A percentile compares a stretch with the other conserved stretches of the same genome.
phyloP scores from a whole-genome alignment of 148 eudicot species.

The Silene uniflora region DNA sequence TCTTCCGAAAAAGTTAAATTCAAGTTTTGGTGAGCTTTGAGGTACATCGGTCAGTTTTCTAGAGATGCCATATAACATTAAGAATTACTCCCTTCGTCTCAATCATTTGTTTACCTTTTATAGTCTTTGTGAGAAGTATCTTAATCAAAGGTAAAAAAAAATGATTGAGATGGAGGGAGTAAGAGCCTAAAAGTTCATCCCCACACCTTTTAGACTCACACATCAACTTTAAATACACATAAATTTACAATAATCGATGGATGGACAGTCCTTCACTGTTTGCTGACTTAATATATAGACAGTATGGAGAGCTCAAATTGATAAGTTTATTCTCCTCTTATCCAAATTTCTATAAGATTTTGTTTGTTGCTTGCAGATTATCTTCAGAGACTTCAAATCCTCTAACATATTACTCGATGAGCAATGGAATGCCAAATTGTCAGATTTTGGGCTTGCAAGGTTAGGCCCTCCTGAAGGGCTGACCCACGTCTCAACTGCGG shows the following conservation, averaged over 20 bases:
- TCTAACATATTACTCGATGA: slow-evolving; percentile 85
- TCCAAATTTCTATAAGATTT: neutral
- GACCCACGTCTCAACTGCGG: slow-evolving; percentile 91
- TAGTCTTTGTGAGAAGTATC: no score
- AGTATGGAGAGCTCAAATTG: neutral
- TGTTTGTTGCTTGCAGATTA: slow-evolving; percentile 45
- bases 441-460: slow-evolving; percentile 90
- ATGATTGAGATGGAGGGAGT: no score
- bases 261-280: neutral
- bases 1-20: neutral
- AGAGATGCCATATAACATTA: neutral
- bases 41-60: neutral
- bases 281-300: neutral
- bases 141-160: no score
- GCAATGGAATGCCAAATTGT: slow-evolving; percentile 85
- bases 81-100: neutral
- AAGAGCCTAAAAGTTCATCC: neutral
- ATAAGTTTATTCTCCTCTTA: neutral
- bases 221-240: neutral
- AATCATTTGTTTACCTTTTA: no score
- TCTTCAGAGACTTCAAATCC: slow-evolving; percentile 84
- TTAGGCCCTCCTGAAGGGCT: slow-evolving; percentile 80
- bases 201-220: neutral
- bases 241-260: neutral
- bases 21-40: neutral